Conservation (phyloP, 2,329 filamentous ascomycete genomes). For the Gyromitra esculenta region DNA sequence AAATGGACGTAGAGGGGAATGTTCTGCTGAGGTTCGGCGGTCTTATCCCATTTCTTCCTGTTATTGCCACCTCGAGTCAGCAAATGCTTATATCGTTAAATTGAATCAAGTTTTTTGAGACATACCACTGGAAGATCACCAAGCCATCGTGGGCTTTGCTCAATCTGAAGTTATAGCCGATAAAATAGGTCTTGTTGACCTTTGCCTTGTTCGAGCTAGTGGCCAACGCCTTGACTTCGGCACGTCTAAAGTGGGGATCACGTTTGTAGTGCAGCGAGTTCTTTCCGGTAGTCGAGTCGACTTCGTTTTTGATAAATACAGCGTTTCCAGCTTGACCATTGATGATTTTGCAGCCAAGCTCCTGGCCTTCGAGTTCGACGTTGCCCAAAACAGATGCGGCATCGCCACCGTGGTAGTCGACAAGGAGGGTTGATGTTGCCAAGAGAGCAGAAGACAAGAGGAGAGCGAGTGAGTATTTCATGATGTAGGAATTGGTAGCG, state of each 20-base stretch:
- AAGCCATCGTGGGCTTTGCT: constrained; percentile 22
- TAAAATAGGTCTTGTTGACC: constrained; percentile 51
- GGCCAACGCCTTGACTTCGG: constrained; percentile 49
- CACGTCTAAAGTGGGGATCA: constrained; percentile 50
- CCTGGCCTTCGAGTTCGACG: constrained; percentile 51
- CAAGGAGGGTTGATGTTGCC: constrained; percentile 39
- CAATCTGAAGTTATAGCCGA: constrained; percentile 53
- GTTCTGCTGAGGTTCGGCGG: constrained; percentile 43
- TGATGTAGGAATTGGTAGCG: constrained; percentile 5
- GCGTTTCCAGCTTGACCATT: constrained; percentile 46
- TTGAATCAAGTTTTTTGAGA: background rate
- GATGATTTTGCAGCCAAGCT: constrained; percentile 45
- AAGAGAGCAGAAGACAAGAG: constrained; percentile 39
- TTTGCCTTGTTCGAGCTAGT: constrained; percentile 21
- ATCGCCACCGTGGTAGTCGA: constrained; percentile 50
- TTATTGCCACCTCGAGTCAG: constrained; percentile 11
- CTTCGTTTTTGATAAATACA: constrained; percentile 45
- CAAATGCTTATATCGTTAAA: background rate
- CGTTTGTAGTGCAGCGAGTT: constrained; percentile 46
- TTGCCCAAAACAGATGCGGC: constrained; percentile 39
- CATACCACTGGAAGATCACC: constrained; percentile 54
- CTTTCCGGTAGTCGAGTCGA: constrained; percentile 28
- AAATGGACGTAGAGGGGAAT: constrained; percentile 53
- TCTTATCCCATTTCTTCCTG: constrained; percentile 54
- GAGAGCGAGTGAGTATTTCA: constrained; percentile 43